Conservation (phyloP, 2,329 filamentous ascomycete genomes). For the Elsinoe batatas region DNA sequence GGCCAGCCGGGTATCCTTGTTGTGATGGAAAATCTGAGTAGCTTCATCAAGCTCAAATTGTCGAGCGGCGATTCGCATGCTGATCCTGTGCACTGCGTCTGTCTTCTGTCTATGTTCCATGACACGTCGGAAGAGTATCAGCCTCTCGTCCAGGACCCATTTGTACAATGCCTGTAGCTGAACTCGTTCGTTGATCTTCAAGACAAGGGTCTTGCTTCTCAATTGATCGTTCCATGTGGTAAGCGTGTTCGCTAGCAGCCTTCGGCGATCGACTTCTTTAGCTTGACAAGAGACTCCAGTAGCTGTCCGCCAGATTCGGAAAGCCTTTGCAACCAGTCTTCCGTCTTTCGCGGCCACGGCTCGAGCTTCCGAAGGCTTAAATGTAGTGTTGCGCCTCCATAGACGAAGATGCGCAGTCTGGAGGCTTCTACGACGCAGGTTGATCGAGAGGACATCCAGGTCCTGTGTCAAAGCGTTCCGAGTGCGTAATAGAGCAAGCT, state of each 20-base stretch:
- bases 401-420: background rate
- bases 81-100: conserved; percentile 17
- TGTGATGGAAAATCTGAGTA: conserved; percentile 19
- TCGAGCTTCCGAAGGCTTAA: background rate
- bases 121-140: conserved; percentile 32
- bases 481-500: background rate
- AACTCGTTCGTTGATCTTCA: conserved; percentile 47
- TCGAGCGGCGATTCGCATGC: conserved; percentile 12
- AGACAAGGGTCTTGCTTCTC: conserved; percentile 42
- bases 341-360: background rate
- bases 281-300: conserved; percentile 37
- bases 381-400: background rate
- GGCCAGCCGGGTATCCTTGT: conserved; percentile 22
- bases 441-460: background rate
- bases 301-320: conserved; percentile 38
- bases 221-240: conserved; percentile 53
- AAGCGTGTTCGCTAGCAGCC: conserved; percentile 48
- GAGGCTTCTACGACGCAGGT: background rate
- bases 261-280: conserved; percentile 39
- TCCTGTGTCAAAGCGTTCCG: background rate
- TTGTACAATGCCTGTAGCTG: conserved; percentile 48
- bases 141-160: conserved; percentile 47
- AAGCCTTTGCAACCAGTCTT: conserved; percentile 31
- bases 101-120: conserved; percentile 21
- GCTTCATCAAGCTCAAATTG: conserved; percentile 15